phyloP scores from a whole-genome alignment of 2,329 filamentous ascomycete species.

The Aspergillus novofumigatus region DNA sequence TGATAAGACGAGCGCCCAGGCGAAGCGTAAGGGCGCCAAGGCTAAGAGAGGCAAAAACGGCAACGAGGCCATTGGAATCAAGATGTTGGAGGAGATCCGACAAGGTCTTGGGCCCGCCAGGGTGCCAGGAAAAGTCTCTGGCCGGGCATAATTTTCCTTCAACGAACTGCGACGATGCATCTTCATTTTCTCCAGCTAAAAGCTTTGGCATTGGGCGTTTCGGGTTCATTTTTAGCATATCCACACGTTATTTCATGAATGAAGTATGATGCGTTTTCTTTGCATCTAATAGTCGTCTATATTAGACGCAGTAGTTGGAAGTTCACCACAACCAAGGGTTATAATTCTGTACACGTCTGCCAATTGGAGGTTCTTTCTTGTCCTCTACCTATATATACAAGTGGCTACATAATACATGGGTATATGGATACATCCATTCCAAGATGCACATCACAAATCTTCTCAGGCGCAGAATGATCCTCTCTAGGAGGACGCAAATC shows the following conservation, averaged over 20 bases:
- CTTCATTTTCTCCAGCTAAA: conserved; percentile 4
- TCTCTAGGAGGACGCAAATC: conserved; percentile 18
- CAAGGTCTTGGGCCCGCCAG: conserved; percentile 73
- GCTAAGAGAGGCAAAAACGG: conserved; percentile 70
- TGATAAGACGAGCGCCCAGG: conserved; percentile 39
- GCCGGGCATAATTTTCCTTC: conserved; percentile 25
- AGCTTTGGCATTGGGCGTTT: conserved; percentile 9
- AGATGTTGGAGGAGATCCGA: conserved; percentile 87
- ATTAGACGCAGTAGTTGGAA: not conserved
- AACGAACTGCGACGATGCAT: conserved; percentile 14
- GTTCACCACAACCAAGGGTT: not conserved
- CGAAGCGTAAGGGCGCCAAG: conserved; percentile 42
- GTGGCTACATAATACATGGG: conserved; percentile 7
- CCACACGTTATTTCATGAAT: not conserved
- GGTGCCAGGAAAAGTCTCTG: conserved; percentile 40
- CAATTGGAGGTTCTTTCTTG: not conserved
- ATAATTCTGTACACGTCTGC: not conserved
- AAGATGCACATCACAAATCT: not conserved
- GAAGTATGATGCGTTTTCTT: not conserved
- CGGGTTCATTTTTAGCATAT: not conserved
- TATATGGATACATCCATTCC: conserved; percentile 11
- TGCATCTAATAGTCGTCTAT: not conserved
- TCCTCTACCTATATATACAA: not conserved
- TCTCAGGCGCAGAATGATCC: not conserved
- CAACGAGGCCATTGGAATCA: conserved; percentile 73